Percentiles rank a stretch among this genome's conserved stretches.
Conservation (phyloP, 768 basidiomycete genomes). For the Gymnopilus dilepis region DNA sequence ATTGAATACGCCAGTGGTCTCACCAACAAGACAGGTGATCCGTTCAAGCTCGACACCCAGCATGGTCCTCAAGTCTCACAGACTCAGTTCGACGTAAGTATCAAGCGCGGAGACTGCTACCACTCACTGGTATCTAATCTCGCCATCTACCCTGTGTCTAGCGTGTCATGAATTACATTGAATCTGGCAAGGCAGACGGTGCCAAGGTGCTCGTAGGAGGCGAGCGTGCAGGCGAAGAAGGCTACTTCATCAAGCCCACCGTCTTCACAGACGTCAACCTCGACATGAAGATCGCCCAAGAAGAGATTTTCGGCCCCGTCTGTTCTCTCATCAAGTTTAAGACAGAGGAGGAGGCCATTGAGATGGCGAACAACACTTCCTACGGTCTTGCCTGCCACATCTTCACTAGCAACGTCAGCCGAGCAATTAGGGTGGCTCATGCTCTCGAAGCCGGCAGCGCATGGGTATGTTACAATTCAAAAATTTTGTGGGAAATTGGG, state of each 20-base stretch:
- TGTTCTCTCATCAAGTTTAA: constrained; percentile 78
- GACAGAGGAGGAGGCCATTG: constrained; percentile 61
- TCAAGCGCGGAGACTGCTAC: neutral
- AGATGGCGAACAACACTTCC: constrained; percentile 73
- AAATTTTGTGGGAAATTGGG: constrained; percentile 3
- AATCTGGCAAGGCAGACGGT: constrained; percentile 71
- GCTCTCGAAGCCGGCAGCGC: constrained; percentile 35
- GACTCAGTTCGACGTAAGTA: constrained; percentile 64
- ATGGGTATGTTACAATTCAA: constrained; percentile 70
- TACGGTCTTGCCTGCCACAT: constrained; percentile 85
- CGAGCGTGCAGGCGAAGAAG: constrained; percentile 48
- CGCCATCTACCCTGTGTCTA: constrained; percentile 27
- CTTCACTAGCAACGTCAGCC: constrained; percentile 70
- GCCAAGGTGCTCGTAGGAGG: constrained; percentile 74
- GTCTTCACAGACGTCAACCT: constrained; percentile 68
- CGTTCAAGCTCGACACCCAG: constrained; percentile 56
- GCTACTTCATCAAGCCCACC: constrained; percentile 75
- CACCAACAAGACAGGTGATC: constrained; percentile 59
- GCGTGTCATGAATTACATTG: constrained; percentile 80
- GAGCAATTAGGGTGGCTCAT: constrained; percentile 69
- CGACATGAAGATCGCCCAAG: constrained; percentile 74
- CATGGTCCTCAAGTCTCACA: constrained; percentile 78
- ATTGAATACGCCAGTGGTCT: constrained; percentile 54
- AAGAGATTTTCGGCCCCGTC: constrained; percentile 84
- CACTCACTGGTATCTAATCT: neutral